Conservation (phyloP, 768 basidiomycete genomes). For the Amylocystis lapponica region DNA sequence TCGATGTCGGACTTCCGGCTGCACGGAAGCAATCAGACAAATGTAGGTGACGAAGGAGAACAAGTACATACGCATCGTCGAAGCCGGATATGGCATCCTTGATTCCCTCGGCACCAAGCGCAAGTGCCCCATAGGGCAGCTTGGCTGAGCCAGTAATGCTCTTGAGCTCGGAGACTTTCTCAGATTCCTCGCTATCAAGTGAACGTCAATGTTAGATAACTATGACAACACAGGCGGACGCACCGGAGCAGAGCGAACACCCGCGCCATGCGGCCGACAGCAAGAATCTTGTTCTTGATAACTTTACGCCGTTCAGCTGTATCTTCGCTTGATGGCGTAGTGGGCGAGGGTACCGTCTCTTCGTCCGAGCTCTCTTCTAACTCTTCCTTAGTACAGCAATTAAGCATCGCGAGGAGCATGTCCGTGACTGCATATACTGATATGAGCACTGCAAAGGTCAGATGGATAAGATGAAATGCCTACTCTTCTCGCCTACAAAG, state of each 20-base stretch:
- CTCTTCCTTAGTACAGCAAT: slow-evolving; percentile 96
- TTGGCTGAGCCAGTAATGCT: slow-evolving; percentile 73
- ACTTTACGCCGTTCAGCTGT: slow-evolving; percentile 73
- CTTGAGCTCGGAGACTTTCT: slow-evolving; percentile 96
- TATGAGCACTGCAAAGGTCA: neutral
- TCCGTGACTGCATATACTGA: slow-evolving; percentile 72
- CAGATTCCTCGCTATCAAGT: slow-evolving; percentile 88
- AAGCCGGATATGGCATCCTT: slow-evolving; percentile 92
- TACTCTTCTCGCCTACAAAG: slow-evolving; percentile 95
- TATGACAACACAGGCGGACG: slow-evolving; percentile 22
- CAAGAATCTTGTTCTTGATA: slow-evolving; percentile 98
- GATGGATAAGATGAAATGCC: slow-evolving; percentile 24
- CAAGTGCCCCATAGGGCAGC: slow-evolving; percentile 80
- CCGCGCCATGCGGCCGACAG: slow-evolving; percentile 92
- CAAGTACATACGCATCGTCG: slow-evolving; percentile 81
- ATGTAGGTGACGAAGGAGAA: neutral
- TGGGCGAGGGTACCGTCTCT: slow-evolving; percentile 32
- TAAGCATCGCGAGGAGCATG: slow-evolving; percentile 96
- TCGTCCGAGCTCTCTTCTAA: slow-evolving; percentile 69
- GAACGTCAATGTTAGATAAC: neutral
- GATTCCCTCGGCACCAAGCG: slow-evolving; percentile 88
- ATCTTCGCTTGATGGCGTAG: slow-evolving; percentile 35
- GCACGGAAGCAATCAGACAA: slow-evolving; percentile 1
- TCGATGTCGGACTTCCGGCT: slow-evolving; percentile 98
- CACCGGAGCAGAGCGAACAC: slow-evolving; percentile 95